Percentiles rank a stretch among this genome's conserved stretches.
Evolutionary conservation across 2,329 filamentous ascomycete species (phyloP).

Genomic region (Chaetoscypha palmicola): DNA sequence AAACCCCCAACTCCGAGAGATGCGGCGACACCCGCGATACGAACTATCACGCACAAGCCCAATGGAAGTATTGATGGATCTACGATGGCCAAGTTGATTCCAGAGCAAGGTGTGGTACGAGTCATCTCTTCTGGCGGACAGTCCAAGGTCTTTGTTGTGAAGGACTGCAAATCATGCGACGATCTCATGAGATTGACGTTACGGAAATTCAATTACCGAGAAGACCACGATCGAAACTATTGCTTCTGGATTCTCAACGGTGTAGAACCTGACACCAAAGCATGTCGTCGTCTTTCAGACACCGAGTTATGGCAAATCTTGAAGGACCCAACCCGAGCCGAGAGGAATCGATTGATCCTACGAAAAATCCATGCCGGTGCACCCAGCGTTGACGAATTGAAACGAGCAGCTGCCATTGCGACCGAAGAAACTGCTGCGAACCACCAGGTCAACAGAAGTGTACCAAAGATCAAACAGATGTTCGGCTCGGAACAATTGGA

Average conservation of each 20-base stretch:
- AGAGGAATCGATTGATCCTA: conserved; percentile 84
- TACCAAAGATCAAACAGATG: conserved; percentile 85
- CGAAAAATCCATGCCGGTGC: conserved; percentile 88
- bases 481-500: conserved; percentile 84
- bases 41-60: conserved; percentile 63
- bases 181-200: conserved; percentile 88
- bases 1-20: conserved; percentile 58
- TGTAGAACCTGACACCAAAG: conserved; percentile 70
- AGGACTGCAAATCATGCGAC: conserved; percentile 83
- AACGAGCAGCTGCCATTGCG: conserved; percentile 81
- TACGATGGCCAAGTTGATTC: conserved; percentile 77
- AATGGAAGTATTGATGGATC: conserved; percentile 81
- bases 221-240: conserved; percentile 89
- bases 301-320: conserved; percentile 86
- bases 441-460: conserved; percentile 65
- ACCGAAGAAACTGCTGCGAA: conserved; percentile 76
- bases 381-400: conserved; percentile 78
- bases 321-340: conserved; percentile 74
- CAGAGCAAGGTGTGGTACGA: conserved; percentile 81
- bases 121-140: conserved; percentile 89
- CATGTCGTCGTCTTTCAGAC: conserved; percentile 78
- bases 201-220: conserved; percentile 78
- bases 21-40: conserved; percentile 46
- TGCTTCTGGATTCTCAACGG: conserved; percentile 93
- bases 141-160: conserved; percentile 90